Conservation (phyloP, 805 yeast genomes). For the Lipomyces sp. region DNA sequence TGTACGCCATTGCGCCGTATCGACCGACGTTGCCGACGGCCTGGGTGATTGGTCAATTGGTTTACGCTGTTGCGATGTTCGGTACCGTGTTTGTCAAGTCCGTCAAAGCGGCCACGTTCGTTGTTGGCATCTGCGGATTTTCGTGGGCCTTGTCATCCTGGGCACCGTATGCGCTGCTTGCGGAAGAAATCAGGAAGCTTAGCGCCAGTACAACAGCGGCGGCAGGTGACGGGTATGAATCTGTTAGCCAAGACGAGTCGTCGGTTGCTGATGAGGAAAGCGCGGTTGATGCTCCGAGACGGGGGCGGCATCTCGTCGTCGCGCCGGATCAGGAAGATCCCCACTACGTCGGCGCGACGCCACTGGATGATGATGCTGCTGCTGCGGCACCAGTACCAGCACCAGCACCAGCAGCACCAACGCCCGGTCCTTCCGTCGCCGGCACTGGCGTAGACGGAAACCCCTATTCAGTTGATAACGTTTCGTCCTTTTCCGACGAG, state of each 20-base stretch:
- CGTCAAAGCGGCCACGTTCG: slow-evolving; percentile 30
- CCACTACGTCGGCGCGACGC: slow-evolving; percentile 17
- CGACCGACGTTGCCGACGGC: slow-evolving; percentile 36
- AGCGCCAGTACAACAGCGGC: background rate
- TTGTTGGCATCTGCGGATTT: slow-evolving; percentile 35
- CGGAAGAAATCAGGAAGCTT: slow-evolving; percentile 35
- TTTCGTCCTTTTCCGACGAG: slow-evolving; percentile 3
- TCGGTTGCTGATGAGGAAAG: slow-evolving; percentile 17
- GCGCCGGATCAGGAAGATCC: background rate
- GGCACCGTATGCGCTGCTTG: slow-evolving; percentile 37
- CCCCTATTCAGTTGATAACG: background rate
- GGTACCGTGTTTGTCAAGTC: slow-evolving; percentile 31
- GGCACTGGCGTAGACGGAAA: background rate
- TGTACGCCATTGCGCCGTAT: slow-evolving; percentile 28
- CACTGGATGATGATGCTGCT: background rate
- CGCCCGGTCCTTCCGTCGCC: slow-evolving; percentile 3
- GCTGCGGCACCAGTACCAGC: background rate
- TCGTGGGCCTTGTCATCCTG: slow-evolving; percentile 37
- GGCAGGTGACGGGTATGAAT: slow-evolving; percentile 7
- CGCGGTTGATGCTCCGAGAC: slow-evolving; percentile 8
- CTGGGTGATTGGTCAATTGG: slow-evolving; percentile 30
- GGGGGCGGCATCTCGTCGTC: slow-evolving; percentile 13
- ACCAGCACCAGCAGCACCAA: background rate
- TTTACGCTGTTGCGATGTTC: slow-evolving; percentile 36
- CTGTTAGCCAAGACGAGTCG: slow-evolving; percentile 10